A percentile compares a stretch with the other conserved stretches of the same genome.
These are phyloP conservation scores for Neurospora cerealis DNA, from an alignment of 495 filamentous ascomycete species.

Conservation along the genomic window DNA sequence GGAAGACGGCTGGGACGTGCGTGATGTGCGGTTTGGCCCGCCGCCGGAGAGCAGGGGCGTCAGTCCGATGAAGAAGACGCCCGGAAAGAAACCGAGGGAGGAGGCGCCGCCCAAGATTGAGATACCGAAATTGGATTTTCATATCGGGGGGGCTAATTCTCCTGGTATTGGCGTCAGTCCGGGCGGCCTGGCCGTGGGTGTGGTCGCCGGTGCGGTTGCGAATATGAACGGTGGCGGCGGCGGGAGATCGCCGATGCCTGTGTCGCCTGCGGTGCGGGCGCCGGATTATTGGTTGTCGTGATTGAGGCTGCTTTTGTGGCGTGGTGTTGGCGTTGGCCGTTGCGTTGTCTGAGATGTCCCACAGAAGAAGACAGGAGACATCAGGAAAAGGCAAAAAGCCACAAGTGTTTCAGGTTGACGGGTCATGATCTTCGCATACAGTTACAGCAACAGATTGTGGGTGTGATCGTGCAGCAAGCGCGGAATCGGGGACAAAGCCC, in stretches of 20 bases:
- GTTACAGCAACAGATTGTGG: neutral
- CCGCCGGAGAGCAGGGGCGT: constrained; percentile 37
- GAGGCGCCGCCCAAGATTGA: constrained; percentile 44
- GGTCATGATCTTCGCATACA: neutral
- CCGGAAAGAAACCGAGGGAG: constrained; percentile 23
- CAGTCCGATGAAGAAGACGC: constrained; percentile 38
- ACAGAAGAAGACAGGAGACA: neutral
- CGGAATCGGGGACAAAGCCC: neutral
- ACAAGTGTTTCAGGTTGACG: neutral
- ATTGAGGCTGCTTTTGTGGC: neutral
- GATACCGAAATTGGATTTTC: constrained; percentile 42
- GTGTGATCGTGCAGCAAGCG: neutral
- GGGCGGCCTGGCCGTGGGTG: constrained; percentile 3
- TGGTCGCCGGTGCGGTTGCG: constrained; percentile 5
- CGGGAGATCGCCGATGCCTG: neutral
- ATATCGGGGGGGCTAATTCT: constrained; percentile 13
- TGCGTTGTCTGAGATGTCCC: neutral
- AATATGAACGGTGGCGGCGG: neutral
- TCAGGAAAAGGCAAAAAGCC: neutral
- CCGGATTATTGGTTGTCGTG: neutral
- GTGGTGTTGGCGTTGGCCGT: neutral
- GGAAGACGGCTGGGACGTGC: constrained; percentile 80
- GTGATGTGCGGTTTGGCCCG: constrained; percentile 64
- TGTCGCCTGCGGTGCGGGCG: neutral
- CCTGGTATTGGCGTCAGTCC: constrained; percentile 4